Base-by-base conservation (phyloP, 257 asterid genomes). In the Lavandula angustifolia region DNA sequence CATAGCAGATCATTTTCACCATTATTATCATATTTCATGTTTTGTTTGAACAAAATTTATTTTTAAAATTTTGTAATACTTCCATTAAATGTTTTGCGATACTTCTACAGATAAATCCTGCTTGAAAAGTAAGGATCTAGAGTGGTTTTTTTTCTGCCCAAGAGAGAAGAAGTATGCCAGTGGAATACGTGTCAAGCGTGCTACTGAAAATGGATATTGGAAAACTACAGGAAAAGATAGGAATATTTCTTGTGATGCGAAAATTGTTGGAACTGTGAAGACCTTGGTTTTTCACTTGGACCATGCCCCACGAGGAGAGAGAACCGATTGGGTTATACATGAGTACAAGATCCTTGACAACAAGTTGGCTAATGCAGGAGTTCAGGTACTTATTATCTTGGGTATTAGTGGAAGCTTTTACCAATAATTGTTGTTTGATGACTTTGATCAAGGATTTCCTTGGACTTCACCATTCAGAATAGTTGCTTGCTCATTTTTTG, bases 141-240 rank as follows among this genome's bases (percentile, higher is more conserved):
- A 92, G 62, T 92, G 98, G 98, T 88, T 77, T 76, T 92, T 92
- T 78, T 92, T 86, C 82, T 88, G 95, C 72, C 95, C 96, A 2
- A 83, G 81, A 34, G 96, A 92, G 81, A 88, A 66, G 74, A 92
- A 86, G 80, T 92, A 88, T 74, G 77, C 91, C 37, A 80, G 85
- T 75, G 96, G 98, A 44, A 47, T 10, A 18, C 82, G 95, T 69
- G 85, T 83, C 73, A 92, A 87, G 68, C 96, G 98, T 4, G 81
- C 89, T 22, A 82, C 98, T 66, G 89, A 88, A 74, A 69, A 75
- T 67, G 98, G 98, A 17, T 86, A 60, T 51, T 92, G 98, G 98
- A 92, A 92, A 68, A 77, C 95, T 56, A 92, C 98, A 0, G 98
- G 98, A 50, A 92, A 74, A 67, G 95, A 82, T 31, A 83, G 96